Conservation (phyloP, 257 asterid species). For the Plantago ovata region DNA sequence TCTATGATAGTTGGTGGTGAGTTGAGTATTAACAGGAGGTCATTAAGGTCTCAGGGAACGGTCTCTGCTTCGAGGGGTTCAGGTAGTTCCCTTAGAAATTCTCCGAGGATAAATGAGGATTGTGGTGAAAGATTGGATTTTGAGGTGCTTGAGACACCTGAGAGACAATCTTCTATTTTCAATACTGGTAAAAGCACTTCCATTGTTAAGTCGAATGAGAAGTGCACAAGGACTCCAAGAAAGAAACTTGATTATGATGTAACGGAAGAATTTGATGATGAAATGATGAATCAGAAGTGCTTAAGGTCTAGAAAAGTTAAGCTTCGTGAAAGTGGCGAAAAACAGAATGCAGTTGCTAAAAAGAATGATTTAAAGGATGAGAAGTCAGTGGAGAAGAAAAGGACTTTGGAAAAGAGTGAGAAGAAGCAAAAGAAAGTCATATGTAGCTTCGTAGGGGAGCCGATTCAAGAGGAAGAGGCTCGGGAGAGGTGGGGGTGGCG, state of each 20-base stretch:
- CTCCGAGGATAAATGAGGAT: no score
- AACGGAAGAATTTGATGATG: slow-evolving; percentile 18
- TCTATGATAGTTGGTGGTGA: neutral
- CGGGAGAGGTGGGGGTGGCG: slow-evolving; percentile 76
- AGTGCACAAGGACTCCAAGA: slow-evolving; percentile 8
- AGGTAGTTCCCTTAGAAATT: no score
- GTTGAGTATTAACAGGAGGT: slow-evolving; percentile 14
- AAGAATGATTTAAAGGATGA: slow-evolving; percentile 12
- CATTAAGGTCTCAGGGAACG: neutral
- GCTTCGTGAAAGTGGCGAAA: slow-evolving; percentile 12
- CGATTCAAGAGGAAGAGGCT: slow-evolving; percentile 72
- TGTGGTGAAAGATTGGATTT: no score
- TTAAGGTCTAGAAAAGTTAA: slow-evolving; percentile 44
- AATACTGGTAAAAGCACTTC: no score
- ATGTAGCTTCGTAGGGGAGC: slow-evolving; percentile 57
- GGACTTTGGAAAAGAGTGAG: slow-evolving; percentile 2
- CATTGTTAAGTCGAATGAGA: slow-evolving; percentile 5
- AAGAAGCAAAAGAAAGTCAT: slow-evolving; percentile 19
- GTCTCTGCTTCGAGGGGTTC: no score
- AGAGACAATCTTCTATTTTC: no score
- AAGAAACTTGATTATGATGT: slow-evolving; percentile 13
- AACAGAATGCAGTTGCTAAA: slow-evolving; percentile 8
- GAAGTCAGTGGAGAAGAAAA: slow-evolving; percentile 8
- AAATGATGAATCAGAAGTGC: slow-evolving; percentile 31
- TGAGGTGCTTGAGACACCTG: no score